Conservation (phyloP, 441 rosid genomes). For the Populus hybrid region DNA sequence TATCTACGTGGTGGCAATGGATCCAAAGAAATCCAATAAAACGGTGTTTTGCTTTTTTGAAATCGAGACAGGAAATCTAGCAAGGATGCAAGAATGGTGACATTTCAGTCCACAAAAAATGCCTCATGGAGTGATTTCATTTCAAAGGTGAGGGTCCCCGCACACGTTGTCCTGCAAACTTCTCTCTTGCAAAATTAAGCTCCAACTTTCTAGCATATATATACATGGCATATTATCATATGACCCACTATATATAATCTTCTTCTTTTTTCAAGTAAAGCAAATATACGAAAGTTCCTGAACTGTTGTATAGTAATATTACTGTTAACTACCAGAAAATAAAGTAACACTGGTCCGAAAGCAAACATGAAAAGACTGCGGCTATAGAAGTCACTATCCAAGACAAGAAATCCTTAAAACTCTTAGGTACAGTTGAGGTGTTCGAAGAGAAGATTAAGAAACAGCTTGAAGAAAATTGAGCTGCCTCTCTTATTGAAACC, state of each 20-base stretch:
- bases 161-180: neutral
- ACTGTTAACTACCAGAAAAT: neutral
- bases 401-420: slow-evolving; percentile 15
- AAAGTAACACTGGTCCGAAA: slow-evolving; percentile 10
- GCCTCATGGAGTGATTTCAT: neutral
- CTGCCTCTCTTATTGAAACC: slow-evolving; percentile 6
- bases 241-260: neutral
- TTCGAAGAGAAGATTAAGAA: slow-evolving; percentile 1
- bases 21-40: slow-evolving; percentile 1
- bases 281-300: slow-evolving; percentile 7
- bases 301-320: slow-evolving; percentile 11
- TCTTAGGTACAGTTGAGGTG: slow-evolving; percentile 15
- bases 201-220: neutral
- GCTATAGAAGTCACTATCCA: slow-evolving; percentile 14
- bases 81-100: neutral
- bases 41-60: neutral
- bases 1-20: slow-evolving; percentile 2
- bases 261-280: neutral
- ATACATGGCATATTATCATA: neutral
- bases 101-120: neutral
- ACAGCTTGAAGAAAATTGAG: slow-evolving; percentile 10
- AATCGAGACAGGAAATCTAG: neutral
- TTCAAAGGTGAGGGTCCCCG: neutral
- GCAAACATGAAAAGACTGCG: slow-evolving; percentile 12
- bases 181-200: too few species aligned